Conservation (phyloP, 2,329 filamentous ascomycete genomes). For the Fusarium vanettenii region DNA sequence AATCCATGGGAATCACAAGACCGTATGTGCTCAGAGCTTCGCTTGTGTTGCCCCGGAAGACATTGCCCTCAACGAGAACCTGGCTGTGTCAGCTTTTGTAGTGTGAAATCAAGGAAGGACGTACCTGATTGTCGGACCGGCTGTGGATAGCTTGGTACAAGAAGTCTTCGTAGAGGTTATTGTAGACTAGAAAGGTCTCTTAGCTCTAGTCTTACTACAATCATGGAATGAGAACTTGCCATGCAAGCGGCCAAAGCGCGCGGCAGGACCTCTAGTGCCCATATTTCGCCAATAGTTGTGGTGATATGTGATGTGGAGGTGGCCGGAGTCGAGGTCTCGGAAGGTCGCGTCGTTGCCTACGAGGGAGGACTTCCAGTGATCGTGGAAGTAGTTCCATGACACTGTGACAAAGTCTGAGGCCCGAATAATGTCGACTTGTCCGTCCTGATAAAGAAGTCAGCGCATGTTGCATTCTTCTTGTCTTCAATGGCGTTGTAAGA, state of each 20-base stretch:
- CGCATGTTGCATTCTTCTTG: neutral
- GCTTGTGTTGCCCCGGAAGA: constrained; percentile 58
- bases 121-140: constrained; percentile 55
- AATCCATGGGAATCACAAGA: constrained; percentile 65
- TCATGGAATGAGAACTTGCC: too few relatives aligned
- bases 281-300: constrained; percentile 61
- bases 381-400: constrained; percentile 62
- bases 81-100: constrained; percentile 22
- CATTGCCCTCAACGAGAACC: constrained; percentile 61
- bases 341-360: constrained; percentile 55
- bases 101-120: rapidly evolving
- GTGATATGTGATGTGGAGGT: constrained; percentile 61
- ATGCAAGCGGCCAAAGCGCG: constrained; percentile 61
- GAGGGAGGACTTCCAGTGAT: constrained; percentile 60
- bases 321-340: constrained; percentile 54
- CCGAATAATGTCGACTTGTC: constrained; percentile 58
- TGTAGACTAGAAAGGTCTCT: constrained; percentile 50
- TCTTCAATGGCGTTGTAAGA: neutral
- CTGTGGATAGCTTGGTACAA: constrained; percentile 61
- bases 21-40: constrained; percentile 66
- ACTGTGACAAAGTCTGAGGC: constrained; percentile 59
- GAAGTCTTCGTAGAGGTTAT: constrained; percentile 61
- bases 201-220: too few relatives aligned
- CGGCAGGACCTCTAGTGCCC: constrained; percentile 60
- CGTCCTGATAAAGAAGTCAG: constrained; percentile 46